Base-by-base conservation (phyloP, 2,329 filamentous ascomycete species). In the Monosporascus sp. region DNA sequence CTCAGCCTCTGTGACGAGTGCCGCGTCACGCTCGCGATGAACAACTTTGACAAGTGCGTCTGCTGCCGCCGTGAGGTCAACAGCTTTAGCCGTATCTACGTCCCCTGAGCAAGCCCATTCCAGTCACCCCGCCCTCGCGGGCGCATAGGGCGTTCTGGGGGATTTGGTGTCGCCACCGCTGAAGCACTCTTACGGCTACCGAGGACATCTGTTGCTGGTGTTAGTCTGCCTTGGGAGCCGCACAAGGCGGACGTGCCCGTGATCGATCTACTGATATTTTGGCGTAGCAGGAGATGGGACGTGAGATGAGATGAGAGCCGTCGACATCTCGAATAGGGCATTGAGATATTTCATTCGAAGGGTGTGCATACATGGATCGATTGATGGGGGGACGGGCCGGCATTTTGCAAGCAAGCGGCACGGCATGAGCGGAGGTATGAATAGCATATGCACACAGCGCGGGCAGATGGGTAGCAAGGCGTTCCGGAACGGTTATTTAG, bases 1-100 rank as follows among this genome's bases (percentile, higher is more conserved):
- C 78, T 99, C 53, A 93, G 90, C 60, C 79, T 97, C 14, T 97
- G 94, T 67, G 94, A 99, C 68, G 94, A 97, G 60, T 97, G 94
- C 67, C 81, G 94, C 35, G 89, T 97, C 37, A 93, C 90, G 44
- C 78, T 97, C 57, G 94, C 94, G 3, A 92, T 96, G 84, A 95
- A 97, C 68, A 97, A 97, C 68, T 97, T 96, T 68, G 90, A 92
- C 58, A 95, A 90, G 66, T 99, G 94, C 67, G 92, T 97, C 39
- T 97, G 93, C 64, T 97, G 94, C 69, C 82, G 94, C 49, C 83
- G 90, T 52, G 88, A 94, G 62, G 90, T 97, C 31, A 83, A 84
- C 52, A 94, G 92, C 51, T 97, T 96, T 70, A 92, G 90, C 60
- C 83, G 90, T 61, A 84, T 99, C 55, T 99, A 89, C 76, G 91